These are phyloP conservation scores for Bolboschoenus planiculmis DNA, from an alignment of 176 grass and related monocot genomes.

Conservation along the genomic window DNA sequence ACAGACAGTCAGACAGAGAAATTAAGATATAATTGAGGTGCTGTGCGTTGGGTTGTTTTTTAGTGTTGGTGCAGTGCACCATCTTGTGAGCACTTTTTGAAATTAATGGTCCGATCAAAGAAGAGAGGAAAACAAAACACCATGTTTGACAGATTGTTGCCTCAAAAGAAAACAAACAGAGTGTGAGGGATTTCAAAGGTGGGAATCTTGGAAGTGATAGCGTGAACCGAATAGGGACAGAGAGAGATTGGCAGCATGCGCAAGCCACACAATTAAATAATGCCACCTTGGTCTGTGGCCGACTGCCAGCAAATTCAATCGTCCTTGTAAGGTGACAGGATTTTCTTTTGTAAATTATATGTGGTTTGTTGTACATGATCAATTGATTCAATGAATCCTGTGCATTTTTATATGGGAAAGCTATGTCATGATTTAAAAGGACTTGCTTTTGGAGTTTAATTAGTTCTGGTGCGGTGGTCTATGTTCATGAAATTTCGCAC, in stretches of 20 bases:
- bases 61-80: background rate
- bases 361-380: background rate
- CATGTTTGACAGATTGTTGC: constrained; percentile 12
- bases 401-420: background rate
- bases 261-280: background rate
- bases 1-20: background rate
- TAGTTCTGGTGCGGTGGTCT: background rate
- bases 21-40: background rate
- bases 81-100: background rate
- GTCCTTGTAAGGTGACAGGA: background rate
- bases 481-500: background rate
- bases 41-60: constrained; percentile 7
- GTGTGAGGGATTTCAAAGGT: background rate
- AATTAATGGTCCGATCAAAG: background rate
- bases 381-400: background rate
- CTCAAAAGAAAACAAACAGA: background rate
- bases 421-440: background rate
- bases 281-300: background rate
- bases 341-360: background rate
- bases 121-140: background rate
- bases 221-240: constrained; percentile 2
- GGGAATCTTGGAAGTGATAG: background rate
- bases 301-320: background rate
- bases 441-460: constrained; percentile 9
- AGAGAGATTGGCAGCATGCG: background rate